Evolutionary conservation across 139 green algal genomes (phyloP).

Genomic region (Tetradesmus obliquus): DNA sequence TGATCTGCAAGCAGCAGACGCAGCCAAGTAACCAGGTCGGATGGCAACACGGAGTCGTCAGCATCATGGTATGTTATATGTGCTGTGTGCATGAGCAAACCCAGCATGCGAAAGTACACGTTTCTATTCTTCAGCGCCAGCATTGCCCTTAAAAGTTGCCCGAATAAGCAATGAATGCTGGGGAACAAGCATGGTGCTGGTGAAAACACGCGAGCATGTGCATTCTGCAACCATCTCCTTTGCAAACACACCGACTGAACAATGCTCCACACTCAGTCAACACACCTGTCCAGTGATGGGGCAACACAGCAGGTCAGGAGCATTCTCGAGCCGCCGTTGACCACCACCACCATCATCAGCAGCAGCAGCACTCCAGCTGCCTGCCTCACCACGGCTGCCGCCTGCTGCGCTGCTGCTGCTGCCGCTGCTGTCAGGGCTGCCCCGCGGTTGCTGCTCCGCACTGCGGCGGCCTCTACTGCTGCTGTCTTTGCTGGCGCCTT

Average conservation of each 20-base stretch:
- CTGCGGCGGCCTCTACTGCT: not conserved
- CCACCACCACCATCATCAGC: not conserved
- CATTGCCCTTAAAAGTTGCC: too few relatives aligned
- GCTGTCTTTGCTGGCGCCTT: not conserved
- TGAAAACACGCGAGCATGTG: too few relatives aligned
- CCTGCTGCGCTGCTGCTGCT: constrained; percentile 2
- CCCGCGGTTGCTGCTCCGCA: not conserved
- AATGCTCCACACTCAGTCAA: too few relatives aligned
- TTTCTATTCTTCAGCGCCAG: too few relatives aligned
- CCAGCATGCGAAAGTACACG: too few relatives aligned
- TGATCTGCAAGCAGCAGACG: not conserved
- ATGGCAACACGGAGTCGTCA: too few relatives aligned
- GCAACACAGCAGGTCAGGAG: constrained; percentile 28
- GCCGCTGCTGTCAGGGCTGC: not conserved
- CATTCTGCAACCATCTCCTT: too few relatives aligned
- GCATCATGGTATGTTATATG: not conserved
- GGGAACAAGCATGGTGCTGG: too few relatives aligned
- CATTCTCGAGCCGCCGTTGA: not conserved
- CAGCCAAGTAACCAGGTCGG: not conserved
- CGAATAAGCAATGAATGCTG: too few relatives aligned
- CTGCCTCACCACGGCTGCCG: not conserved
- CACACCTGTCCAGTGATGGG: constrained; percentile 32
- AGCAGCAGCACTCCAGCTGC: not conserved
- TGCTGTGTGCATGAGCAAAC: not conserved
- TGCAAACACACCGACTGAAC: too few relatives aligned